Conservation (phyloP, 1,284 basidiomycete genomes). For the Irpex lacteus region DNA sequence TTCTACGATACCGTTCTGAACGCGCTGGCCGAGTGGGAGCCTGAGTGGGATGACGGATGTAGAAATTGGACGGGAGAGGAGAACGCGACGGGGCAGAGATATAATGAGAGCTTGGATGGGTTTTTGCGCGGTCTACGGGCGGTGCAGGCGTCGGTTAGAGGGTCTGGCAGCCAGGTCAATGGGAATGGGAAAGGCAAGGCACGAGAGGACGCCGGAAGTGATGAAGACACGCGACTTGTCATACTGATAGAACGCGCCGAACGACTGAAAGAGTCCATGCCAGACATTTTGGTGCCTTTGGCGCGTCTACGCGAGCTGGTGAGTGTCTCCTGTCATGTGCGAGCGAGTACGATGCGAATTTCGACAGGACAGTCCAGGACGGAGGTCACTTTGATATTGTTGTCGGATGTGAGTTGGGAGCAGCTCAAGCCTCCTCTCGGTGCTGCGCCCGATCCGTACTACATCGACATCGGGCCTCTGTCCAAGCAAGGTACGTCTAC, state of each 20-base stretch:
- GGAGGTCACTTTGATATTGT: slow-evolving; percentile 57
- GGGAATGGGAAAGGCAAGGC: neutral
- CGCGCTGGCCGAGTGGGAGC: slow-evolving; percentile 51
- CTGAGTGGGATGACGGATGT: slow-evolving; percentile 58
- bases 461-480: slow-evolving; percentile 58
- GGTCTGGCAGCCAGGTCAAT: slow-evolving; percentile 24
- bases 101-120: slow-evolving; percentile 63
- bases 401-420: slow-evolving; percentile 76
- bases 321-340: slow-evolving; percentile 28
- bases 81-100: slow-evolving; percentile 30
- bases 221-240: slow-evolving; percentile 43
- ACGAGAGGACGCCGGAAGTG: slow-evolving; percentile 17
- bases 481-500: slow-evolving; percentile 58
- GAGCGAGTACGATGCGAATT: neutral
- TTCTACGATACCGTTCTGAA: slow-evolving; percentile 70
- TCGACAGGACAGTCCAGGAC: slow-evolving; percentile 34
- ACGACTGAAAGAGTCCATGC: slow-evolving; percentile 57
- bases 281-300: slow-evolving; percentile 68
- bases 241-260: slow-evolving; percentile 71
- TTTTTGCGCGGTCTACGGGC: slow-evolving; percentile 61
- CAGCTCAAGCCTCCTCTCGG: slow-evolving; percentile 68
- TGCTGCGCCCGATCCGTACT: slow-evolving; percentile 74
- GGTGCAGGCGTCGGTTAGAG: slow-evolving; percentile 36
- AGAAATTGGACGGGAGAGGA: slow-evolving; percentile 44
- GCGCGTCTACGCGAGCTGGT: slow-evolving; percentile 76